Evolutionary conservation across 176 grass and related monocot genomes (phyloP).

Genomic region (Triticum timopheevii): DNA sequence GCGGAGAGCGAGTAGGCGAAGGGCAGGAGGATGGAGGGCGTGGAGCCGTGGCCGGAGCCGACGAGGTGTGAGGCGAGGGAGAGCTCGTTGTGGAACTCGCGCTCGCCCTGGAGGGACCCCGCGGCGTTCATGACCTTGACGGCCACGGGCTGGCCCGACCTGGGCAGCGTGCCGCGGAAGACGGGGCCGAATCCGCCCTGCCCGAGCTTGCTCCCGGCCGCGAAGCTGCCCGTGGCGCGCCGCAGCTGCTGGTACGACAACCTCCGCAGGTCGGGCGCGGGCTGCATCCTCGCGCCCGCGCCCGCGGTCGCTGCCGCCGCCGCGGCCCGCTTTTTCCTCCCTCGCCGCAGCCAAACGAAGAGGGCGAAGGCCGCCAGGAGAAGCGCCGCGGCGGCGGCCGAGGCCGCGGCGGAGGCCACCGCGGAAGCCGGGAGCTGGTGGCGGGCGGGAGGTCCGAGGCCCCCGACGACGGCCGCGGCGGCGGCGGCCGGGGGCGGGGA

Average conservation of each 20-base stretch:
- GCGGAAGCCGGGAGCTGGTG: not conserved
- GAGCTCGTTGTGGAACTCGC: slow-evolving; percentile 98
- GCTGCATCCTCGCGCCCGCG: not conserved
- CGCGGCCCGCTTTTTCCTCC: slow-evolving; percentile 34
- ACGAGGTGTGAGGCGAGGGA: slow-evolving; percentile 71
- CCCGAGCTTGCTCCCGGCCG: slow-evolving; percentile 67
- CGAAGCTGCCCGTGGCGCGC: slow-evolving; percentile 74
- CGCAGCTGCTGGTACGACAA: slow-evolving; percentile 77
- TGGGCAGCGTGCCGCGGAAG: slow-evolving; percentile 69
- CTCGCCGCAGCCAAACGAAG: slow-evolving; percentile 44
- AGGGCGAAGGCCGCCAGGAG: slow-evolving; percentile 33
- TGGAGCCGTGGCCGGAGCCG: slow-evolving; percentile 4
- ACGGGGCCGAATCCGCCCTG: slow-evolving; percentile 94
- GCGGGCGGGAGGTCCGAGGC: not conserved
- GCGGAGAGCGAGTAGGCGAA: slow-evolving; percentile 69
- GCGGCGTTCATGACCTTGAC: slow-evolving; percentile 85
- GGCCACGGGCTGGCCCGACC: slow-evolving; percentile 56
- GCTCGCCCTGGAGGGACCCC: slow-evolving; percentile 90
- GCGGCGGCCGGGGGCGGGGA: slow-evolving; percentile 20
- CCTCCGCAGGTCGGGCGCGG: slow-evolving; percentile 45
- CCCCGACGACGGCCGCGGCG: not conserved
- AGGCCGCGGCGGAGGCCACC: slow-evolving; percentile 3
- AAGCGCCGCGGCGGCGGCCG: slow-evolving; percentile 1
- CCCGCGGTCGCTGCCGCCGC: slow-evolving; percentile 2
- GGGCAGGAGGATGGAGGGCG: slow-evolving; percentile 49